Percentiles rank a stretch among this genome's conserved stretches.
Conservation (phyloP, 176 grass and related monocot genomes). For the Elaeis guineensis region DNA sequence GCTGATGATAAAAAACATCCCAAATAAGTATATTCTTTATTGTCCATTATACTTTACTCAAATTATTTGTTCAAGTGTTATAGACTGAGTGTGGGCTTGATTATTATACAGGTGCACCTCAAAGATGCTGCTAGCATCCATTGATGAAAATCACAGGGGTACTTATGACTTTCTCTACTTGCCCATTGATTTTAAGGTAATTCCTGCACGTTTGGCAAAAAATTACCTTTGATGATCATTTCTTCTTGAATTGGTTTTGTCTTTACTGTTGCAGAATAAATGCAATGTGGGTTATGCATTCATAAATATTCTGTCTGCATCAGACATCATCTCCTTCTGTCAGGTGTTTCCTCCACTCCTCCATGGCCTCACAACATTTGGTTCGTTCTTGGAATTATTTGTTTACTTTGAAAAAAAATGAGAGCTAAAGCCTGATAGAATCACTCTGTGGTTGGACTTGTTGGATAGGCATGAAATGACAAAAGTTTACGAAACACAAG, state of each 20-base stretch:
- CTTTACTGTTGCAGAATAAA: conserved; percentile 63
- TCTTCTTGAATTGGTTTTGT: conserved; percentile 1
- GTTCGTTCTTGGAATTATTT: background rate
- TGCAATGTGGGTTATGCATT: conserved; percentile 99
- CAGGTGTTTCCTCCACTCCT: conserved; percentile 36
- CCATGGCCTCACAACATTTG: conserved; percentile 3
- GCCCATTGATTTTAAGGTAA: conserved; percentile 97
- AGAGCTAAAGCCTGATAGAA: too few relatives aligned
- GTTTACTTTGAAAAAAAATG: background rate
- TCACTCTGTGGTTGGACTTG: too few relatives aligned
- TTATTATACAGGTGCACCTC: conserved; percentile 70
- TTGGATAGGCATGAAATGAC: too few relatives aligned
- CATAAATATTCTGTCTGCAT: conserved; percentile 79
- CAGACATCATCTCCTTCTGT: conserved; percentile 80
- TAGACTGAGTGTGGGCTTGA: too few relatives aligned
- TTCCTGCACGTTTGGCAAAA: background rate
- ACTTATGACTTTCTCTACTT: conserved; percentile 97
- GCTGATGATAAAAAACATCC: conserved; percentile 96
- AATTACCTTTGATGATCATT: background rate
- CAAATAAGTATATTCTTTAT: conserved; percentile 59
- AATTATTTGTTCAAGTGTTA: too few relatives aligned
- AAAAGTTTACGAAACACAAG: too few relatives aligned
- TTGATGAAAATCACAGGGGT: conserved; percentile 78
- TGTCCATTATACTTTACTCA: too few relatives aligned
- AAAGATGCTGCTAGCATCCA: conserved; percentile 88